These are phyloP conservation scores for Cadophora sp. DNA, from an alignment of 2,329 filamentous ascomycete genomes.

Conservation along the genomic window DNA sequence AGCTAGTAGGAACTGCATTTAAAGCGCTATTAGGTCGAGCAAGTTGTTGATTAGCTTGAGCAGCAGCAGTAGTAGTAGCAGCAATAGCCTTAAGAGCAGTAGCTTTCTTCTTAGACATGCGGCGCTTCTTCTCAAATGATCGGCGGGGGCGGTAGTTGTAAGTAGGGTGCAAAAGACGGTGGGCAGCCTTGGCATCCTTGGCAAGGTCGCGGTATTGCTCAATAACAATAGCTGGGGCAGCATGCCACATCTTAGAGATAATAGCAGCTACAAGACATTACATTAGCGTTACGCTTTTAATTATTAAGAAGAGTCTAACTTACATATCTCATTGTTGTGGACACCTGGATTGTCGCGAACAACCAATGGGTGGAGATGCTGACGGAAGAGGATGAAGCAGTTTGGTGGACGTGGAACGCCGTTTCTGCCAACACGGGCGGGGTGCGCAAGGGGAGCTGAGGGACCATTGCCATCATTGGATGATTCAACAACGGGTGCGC, in stretches of 20 bases:
- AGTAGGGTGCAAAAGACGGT: background rate
- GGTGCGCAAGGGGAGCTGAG: background rate
- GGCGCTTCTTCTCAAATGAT: conserved; percentile 15
- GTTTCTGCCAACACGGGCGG: background rate
- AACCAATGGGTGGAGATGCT: background rate
- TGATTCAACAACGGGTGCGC: no score
- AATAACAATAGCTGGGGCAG: background rate
- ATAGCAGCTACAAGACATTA: conserved; percentile 5
- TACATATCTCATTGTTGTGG: conserved; percentile 15
- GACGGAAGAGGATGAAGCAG: conserved; percentile 19
- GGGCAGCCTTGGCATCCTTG: background rate
- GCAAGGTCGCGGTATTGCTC: conserved; percentile 1
- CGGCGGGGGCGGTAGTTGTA: conserved; percentile 5
- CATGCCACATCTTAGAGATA: conserved; percentile 11
- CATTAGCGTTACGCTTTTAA: background rate
- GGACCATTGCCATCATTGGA: background rate
- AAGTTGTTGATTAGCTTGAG: background rate
- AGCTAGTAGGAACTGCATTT: background rate
- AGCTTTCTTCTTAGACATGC: conserved; percentile 7
- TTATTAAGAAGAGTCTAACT: background rate
- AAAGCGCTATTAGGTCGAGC: background rate
- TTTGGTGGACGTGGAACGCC: conserved; percentile 9
- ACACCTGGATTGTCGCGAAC: conserved; percentile 2
- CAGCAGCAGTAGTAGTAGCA: background rate
- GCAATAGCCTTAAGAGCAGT: background rate